These are phyloP conservation scores for Globisporangium radiosum DNA, from an alignment of 352 stramenopile species.

Conservation along the genomic window DNA sequence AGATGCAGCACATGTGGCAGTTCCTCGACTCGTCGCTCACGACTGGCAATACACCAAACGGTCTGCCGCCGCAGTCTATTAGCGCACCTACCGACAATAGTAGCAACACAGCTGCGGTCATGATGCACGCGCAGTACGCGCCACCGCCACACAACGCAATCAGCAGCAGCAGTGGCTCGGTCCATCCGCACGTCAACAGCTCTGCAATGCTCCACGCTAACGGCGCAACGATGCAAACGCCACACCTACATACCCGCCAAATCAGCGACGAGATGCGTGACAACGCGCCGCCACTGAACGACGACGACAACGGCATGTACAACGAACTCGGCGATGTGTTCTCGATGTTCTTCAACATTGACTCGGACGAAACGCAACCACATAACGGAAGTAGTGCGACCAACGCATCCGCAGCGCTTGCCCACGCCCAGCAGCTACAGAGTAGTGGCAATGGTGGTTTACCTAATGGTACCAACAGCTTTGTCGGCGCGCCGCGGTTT, in stretches of 20 bases:
- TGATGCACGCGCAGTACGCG: conserved; percentile 11
- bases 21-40: conserved; percentile 53
- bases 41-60: conserved; percentile 27
- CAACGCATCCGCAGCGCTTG: background rate
- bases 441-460: background rate
- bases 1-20: conserved; percentile 65
- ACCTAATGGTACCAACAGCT: background rate
- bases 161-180: conserved; percentile 1
- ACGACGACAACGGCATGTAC: conserved; percentile 49
- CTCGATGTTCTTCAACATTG: conserved; percentile 66
- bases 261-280: conserved; percentile 23
- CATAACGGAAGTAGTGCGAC: conserved; percentile 2
- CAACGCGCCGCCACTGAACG: conserved; percentile 19
- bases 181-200: background rate
- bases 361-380: conserved; percentile 25
- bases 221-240: background rate
- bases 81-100: background rate
- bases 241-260: conserved; percentile 10
- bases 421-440: conserved; percentile 7
- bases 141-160: background rate
- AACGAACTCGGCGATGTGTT: conserved; percentile 67
- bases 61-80: conserved; percentile 5
- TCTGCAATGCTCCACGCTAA: conserved; percentile 18
- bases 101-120: background rate
- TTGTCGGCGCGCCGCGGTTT: conserved; percentile 9